Evolutionary conservation across 805 yeast genomes (phyloP).

Genomic region (Millerozyma acaciae): DNA sequence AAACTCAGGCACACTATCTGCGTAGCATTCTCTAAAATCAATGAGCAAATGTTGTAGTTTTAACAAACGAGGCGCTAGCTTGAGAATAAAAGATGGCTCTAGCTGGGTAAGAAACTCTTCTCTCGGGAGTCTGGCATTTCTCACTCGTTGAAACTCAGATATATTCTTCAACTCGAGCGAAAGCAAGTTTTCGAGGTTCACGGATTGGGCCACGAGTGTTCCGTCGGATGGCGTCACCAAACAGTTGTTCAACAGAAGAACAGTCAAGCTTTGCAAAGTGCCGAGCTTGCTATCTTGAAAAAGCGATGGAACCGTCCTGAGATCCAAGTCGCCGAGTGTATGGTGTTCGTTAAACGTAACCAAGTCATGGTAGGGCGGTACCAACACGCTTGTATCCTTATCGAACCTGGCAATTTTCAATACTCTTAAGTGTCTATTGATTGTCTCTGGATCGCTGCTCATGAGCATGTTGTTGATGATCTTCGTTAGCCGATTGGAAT

Average conservation of each 20-base stretch:
- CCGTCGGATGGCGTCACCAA: slow-evolving; percentile 22
- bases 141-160: slow-evolving; percentile 27
- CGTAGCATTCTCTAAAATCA: slow-evolving; percentile 38
- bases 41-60: slow-evolving; percentile 26
- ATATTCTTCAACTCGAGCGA: slow-evolving; percentile 30
- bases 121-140: slow-evolving; percentile 6
- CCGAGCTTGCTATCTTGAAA: slow-evolving; percentile 11
- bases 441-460: slow-evolving; percentile 4
- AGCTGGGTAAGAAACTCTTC: slow-evolving; percentile 6
- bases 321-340: slow-evolving; percentile 10
- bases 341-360: slow-evolving; percentile 2
- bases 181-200: slow-evolving; percentile 18
- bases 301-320: slow-evolving; percentile 8
- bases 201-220: slow-evolving; percentile 11
- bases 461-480: slow-evolving; percentile 16
- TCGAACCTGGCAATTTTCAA: slow-evolving; percentile 20
- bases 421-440: slow-evolving; percentile 12
- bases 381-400: slow-evolving; percentile 10
- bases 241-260: slow-evolving; percentile 22
- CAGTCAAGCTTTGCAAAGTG: slow-evolving; percentile 13
- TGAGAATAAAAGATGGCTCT: slow-evolving; percentile 18
- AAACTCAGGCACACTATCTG: slow-evolving; percentile 40
- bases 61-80: slow-evolving; percentile 20
- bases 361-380: slow-evolving; percentile 17
- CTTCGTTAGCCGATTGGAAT: slow-evolving; percentile 20